Evolutionary conservation across 805 yeast genomes (phyloP), one percentile per base, ranked within the genome.

Genomic region (Metschnikowia arizonensis): DNA sequence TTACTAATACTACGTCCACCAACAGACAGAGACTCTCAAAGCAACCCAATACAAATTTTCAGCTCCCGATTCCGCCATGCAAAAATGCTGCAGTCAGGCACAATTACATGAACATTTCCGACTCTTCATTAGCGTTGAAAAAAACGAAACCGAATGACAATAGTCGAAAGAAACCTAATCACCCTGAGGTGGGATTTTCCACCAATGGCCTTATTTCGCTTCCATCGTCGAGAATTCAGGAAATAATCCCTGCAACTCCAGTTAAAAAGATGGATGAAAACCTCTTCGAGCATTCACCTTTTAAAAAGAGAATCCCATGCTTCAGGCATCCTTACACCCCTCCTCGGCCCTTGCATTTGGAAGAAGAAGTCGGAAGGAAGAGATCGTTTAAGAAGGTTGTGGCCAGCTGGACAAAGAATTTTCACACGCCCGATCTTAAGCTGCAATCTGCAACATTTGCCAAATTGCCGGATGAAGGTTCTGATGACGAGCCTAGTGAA

Each of bases 161-260:
- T 17, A 4, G 7, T 17, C 40, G 41, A 30, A 45, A 48, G n/a
- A 28, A 44, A 36, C 44, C 24, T n/a, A 18, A 25, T 25, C 36
- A 25, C 25, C 38, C 39, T 1, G 39, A 35, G 12, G 42, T 44
- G 7, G 82, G 82, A 1, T 78, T 78, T 54, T 63, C 76, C 2
- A 66, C 74, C 17, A 76, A 69, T 51, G 83, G 83, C 14, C 63
- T 67, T 41, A 60, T 78, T 38, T 71, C 68, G 62, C 55, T 83
- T 59, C 87, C 81, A 31, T 59, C 74, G 49, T 57, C 81, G 58
- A 55, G 70, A 56, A 63, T 74, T 52, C 37, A 61, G 53, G 50
- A 57, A 28, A 71, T 85, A 11, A 62, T 79, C 5, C 88, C 90
- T 2, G 78, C 82, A 3, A 83, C 89, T 0, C 90, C 88, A 0